A percentile compares a stretch with the other conserved stretches of the same genome.
These are phyloP conservation scores for Tetracladium setigerum DNA, from an alignment of 495 filamentous ascomycete genomes.

Conservation along the genomic window DNA sequence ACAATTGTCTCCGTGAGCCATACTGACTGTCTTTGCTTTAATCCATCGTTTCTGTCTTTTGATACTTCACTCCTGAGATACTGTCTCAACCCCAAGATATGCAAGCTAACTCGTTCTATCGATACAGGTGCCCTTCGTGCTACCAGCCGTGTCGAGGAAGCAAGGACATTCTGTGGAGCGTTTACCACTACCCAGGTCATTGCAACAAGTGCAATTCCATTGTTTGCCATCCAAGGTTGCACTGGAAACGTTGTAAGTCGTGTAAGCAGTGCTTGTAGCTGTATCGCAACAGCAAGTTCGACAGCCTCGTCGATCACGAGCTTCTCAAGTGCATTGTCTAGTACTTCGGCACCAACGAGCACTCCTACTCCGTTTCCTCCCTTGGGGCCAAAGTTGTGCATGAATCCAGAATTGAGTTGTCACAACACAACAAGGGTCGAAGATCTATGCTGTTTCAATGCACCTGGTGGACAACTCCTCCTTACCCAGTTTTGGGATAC, in stretches of 20 bases:
- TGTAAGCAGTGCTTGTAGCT: constrained; percentile 15
- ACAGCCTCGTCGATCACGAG: too few relatives aligned
- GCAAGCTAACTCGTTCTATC: too few relatives aligned
- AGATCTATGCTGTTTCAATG: constrained; percentile 33
- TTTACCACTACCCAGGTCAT: background rate
- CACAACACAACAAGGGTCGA: constrained; percentile 10
- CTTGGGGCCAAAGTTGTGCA: too few relatives aligned
- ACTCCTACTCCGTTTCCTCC: constrained; percentile 4
- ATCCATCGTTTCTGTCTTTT: too few relatives aligned
- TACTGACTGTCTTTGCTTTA: too few relatives aligned
- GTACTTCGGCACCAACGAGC: too few relatives aligned
- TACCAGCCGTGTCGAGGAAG: background rate
- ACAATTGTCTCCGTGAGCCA: constrained; percentile 5
- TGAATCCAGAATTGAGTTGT: constrained; percentile 12
- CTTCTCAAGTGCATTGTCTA: too few relatives aligned
- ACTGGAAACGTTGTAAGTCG: constrained; percentile 4
- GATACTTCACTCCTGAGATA: too few relatives aligned
- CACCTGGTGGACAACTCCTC: constrained; percentile 59
- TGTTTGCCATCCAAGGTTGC: background rate
- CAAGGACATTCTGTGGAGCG: background rate
- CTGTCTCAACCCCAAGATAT: too few relatives aligned
- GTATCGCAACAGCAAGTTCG: constrained; percentile 7
- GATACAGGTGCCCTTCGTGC: background rate
- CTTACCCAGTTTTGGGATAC: constrained; percentile 75
- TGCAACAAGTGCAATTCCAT: background rate